Base-by-base conservation (phyloP, 2,329 filamentous ascomycete genomes). In the Cordyceps militaris region DNA sequence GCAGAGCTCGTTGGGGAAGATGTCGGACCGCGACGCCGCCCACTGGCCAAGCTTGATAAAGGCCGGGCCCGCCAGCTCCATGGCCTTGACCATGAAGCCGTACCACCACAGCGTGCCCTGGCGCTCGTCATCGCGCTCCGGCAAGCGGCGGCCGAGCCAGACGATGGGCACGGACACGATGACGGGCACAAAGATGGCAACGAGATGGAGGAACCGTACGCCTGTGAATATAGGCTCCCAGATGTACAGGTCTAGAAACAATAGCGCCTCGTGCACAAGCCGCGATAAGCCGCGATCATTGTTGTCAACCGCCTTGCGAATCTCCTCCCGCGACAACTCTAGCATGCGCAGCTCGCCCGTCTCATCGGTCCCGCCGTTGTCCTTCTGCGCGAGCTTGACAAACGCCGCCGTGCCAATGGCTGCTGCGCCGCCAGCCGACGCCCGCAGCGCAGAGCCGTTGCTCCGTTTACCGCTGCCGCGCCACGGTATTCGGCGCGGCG, bases 31-130 rank as follows among this genome's bases (percentile, higher is more conserved):
- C 5, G 94, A 97, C 3, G 94, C 94, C 19, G 94, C 94, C 94
- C 94, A 99, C 85, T 99, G 94, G 16, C 94, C 94, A 56, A 99
- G 83, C 85, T 99, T 99, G 75, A 99, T 99, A 68, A 99, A 99
- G 0, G 94, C 91, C 46, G 94, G 92, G 0, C 94, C 94, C 19
- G 93, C 91, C 68, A 86, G 81, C 73, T 99, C 93, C 94, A 99
- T 97, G 28, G 88, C 81, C 59, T 79, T 81, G 10, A 97, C 91
- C 40, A 99, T 73, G 66, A 96, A 94, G 3, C 78, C 78, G 74
- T 97, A 99, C 94, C 94, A 99, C 91, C 89, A 96, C 3, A 97
- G 67, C 0, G 92, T 92, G 0, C 94, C 93, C 6, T 76, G 79
- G 61, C 90, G 81, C 74, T 96, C 90, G 62, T 89, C 84, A 64